Evolutionary conservation across 2,329 filamentous ascomycete species (phyloP).

Genomic region (Mycosphaerelloides madeirae): DNA sequence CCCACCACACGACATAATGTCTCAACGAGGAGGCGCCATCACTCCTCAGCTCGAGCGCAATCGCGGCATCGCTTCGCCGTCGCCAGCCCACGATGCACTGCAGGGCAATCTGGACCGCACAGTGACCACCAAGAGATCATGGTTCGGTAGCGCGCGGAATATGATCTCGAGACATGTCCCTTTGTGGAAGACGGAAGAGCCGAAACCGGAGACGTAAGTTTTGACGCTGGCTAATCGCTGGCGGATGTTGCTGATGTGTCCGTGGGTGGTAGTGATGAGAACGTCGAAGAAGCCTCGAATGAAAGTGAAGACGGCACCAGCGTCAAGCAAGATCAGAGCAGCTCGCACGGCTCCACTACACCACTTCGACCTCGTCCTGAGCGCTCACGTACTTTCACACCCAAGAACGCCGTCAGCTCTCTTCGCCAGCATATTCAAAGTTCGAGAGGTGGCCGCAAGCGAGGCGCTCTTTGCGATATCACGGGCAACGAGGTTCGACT

Average conservation of each 20-base stretch:
- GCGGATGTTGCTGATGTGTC: too few species aligned
- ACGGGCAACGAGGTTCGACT: slow-evolving; percentile 2
- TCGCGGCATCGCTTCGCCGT: slow-evolving; percentile 5
- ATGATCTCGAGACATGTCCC: slow-evolving; percentile 6
- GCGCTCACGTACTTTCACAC: slow-evolving; percentile 15
- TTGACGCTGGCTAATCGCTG: too few species aligned
- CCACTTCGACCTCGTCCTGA: slow-evolving; percentile 9
- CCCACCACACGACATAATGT: slow-evolving; percentile 4
- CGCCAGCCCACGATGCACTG: slow-evolving; percentile 15
- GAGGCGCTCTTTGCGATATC: slow-evolving; percentile 10
- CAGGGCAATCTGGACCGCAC: slow-evolving; percentile 16
- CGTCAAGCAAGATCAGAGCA: too few species aligned
- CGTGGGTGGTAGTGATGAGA: too few species aligned
- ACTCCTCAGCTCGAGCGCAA: slow-evolving; percentile 8
- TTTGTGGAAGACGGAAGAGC: neutral
- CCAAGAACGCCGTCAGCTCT: slow-evolving; percentile 17
- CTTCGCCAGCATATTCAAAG: slow-evolving; percentile 18
- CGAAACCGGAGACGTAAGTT: slow-evolving; percentile 3
- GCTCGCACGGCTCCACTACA: neutral
- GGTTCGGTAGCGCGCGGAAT: slow-evolving; percentile 21
- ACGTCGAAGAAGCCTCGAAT: too few species aligned
- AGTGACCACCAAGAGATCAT: slow-evolving; percentile 20
- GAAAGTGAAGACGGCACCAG: too few species aligned
- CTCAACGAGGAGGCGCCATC: slow-evolving; percentile 6
- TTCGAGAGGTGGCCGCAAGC: slow-evolving; percentile 10